Base-by-base conservation (phyloP, 2,329 filamentous ascomycete species). In the Hymenoscyphus scutula region DNA sequence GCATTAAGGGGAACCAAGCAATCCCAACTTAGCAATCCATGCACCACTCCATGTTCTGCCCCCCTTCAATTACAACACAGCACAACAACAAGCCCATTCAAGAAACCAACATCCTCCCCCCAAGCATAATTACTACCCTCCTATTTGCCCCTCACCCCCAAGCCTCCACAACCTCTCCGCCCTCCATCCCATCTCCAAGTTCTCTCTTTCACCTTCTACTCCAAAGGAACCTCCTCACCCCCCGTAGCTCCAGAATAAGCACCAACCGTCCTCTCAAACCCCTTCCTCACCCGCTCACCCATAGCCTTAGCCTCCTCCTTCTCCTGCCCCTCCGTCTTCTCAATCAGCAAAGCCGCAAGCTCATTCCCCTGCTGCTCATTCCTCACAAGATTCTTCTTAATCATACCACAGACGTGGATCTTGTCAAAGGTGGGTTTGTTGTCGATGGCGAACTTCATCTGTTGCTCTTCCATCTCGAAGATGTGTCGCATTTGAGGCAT, bases 181-280 rank as follows among this genome's bases (percentile, higher is more conserved):
- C 30, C 30, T 30, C 30, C 30, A 30, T 30, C 30, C 8, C 30
- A 15, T 3, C 19, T 45, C 38, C 11, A 17, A 4, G 15, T 19
- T 13, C 38, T 45, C 41, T 25, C 11, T 15, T 73, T 69, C 62
- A 70, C 70, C 19, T 32, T 58, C 56, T 68, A 66, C n/a, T 66
- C 70, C 19, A 69, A 69, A 59, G 61, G 68, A 54, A 69, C 38
- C 25, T 72, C 70, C 62, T 73, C 64, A n/a, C 64, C 64, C 5
- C 64, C 64, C 7, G 53, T 57, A 13, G 67, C 63, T 48, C 66
- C 64, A 5, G 60, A 66, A 60, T 70, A 73, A 27, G 62, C 61
- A 6, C 15, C 25, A 13, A 62, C 59, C 1, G 68, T 67, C 34
- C 23, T 45, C 23, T 37, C 56, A 30, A 58, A 58, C 19, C 37